Percentiles rank a stretch among this genome's conserved stretches.
Conservation (phyloP, 108 stramenopile species). For the Asterionellopsis glacialis region DNA sequence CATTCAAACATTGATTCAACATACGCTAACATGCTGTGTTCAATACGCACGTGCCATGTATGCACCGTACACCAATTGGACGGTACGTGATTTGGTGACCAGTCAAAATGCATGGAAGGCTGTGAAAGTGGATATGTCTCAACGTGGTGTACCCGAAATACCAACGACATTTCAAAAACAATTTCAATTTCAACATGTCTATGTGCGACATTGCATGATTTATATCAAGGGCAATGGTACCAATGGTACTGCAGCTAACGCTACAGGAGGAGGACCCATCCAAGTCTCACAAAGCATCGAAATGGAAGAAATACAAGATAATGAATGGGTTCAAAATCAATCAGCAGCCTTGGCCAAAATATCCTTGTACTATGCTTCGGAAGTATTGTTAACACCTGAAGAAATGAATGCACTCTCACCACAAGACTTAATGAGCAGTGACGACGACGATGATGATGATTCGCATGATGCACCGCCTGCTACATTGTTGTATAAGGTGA, state of each 20-base stretch:
- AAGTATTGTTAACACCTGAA: constrained; percentile 27
- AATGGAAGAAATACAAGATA: constrained; percentile 1
- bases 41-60: constrained; percentile 32
- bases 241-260: too few species aligned
- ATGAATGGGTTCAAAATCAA: constrained; percentile 19
- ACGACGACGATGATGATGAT: constrained; percentile 11
- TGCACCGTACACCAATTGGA: not conserved
- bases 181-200: too few species aligned
- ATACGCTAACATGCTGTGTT: constrained; percentile 35
- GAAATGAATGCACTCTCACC: constrained; percentile 34
- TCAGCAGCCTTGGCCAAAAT: constrained; percentile 25
- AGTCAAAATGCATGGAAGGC: not conserved
- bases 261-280: not conserved
- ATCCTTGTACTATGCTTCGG: constrained; percentile 33
- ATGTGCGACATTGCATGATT: too few species aligned
- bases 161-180: too few species aligned
- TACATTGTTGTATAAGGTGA: constrained; percentile 35
- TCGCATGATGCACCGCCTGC: not conserved
- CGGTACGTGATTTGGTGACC: not conserved
- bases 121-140: too few species aligned
- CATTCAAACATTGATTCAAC: constrained; percentile 30
- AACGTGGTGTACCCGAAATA: too few species aligned
- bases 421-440: constrained; percentile 13
- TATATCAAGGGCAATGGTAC: too few species aligned
- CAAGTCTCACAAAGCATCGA: constrained; percentile 3